phyloP scores from a whole-genome alignment of 2,329 filamentous ascomycete species.

The Sarocladium kiliense region DNA sequence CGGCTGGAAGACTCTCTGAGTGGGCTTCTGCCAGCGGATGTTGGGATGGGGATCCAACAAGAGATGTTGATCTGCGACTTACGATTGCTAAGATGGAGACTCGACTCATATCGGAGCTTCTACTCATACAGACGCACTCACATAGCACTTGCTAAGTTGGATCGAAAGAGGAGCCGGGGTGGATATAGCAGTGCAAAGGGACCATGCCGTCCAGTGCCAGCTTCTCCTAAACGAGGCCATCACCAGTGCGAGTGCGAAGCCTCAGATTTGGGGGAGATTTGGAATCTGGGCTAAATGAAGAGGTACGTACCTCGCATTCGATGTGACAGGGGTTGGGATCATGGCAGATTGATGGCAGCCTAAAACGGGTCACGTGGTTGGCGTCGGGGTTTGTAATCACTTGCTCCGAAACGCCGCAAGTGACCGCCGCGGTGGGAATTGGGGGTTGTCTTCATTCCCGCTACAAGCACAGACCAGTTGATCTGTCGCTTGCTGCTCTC shows the following conservation, averaged over 20 bases:
- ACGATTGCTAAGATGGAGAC: no score
- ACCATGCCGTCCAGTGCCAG: not conserved
- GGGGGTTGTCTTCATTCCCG: not conserved
- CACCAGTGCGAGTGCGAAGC: not conserved
- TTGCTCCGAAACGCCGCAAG: not conserved
- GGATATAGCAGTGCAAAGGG: not conserved
- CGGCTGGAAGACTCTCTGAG: not conserved
- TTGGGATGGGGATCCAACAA: no score
- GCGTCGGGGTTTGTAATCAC: not conserved
- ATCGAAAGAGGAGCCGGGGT: not conserved
- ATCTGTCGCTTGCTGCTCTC: not conserved
- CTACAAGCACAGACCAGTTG: not conserved
- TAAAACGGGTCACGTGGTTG: slow-evolving; percentile 2
- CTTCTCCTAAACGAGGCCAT: no score
- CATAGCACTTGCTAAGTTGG: not conserved
- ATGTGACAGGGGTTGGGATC: not conserved
- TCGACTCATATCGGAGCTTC: no score
- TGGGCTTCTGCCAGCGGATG: no score
- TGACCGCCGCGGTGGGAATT: not conserved
- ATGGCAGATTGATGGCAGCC: not conserved
- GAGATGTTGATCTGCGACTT: no score
- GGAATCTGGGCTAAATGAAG: not conserved
- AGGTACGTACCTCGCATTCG: not conserved
- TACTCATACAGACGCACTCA: not conserved
- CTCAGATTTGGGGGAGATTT: not conserved